Percentiles rank a stretch among this genome's conserved stretches.
These are phyloP conservation scores for Sisymbrium altissimum DNA, from an alignment of 345 rosid genomes.

Conservation along the genomic window DNA sequence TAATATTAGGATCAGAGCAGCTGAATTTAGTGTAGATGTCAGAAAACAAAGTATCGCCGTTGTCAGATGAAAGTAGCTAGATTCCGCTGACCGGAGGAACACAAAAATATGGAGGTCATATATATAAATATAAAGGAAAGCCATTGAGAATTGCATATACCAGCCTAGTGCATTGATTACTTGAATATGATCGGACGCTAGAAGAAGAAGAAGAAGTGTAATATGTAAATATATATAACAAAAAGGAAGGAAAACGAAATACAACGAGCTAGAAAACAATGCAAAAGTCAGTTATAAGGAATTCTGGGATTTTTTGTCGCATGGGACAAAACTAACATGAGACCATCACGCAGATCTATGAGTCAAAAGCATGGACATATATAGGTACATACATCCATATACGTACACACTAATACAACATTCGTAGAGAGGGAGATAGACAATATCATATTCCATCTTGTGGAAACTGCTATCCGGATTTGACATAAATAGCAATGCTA, in stretches of 20 bases:
- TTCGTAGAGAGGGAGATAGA: background rate
- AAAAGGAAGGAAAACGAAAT: background rate
- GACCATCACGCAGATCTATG: background rate
- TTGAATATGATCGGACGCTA: background rate
- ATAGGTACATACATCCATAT: conserved; percentile 8
- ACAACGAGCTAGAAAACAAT: background rate
- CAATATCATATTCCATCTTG: background rate
- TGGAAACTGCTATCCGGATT: background rate
- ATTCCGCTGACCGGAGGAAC: background rate
- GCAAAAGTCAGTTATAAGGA: background rate
- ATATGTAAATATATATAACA: background rate
- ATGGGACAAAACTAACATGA: conserved; percentile 12
- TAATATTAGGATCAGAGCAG: background rate
- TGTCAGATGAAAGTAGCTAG: background rate
- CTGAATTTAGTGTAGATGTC: background rate
- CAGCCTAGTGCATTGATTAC: background rate
- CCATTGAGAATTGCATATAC: background rate
- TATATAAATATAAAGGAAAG: background rate
- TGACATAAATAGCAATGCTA: background rate
- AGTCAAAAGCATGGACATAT: conserved; percentile 15
- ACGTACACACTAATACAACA: background rate
- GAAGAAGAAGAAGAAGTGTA: background rate
- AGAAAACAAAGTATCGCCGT: background rate
- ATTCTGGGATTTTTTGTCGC: conserved; percentile 17
- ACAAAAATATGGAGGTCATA: background rate